Conservation (phyloP, 371 early-diverging fungal species). For the Mucor mucedo region DNA sequence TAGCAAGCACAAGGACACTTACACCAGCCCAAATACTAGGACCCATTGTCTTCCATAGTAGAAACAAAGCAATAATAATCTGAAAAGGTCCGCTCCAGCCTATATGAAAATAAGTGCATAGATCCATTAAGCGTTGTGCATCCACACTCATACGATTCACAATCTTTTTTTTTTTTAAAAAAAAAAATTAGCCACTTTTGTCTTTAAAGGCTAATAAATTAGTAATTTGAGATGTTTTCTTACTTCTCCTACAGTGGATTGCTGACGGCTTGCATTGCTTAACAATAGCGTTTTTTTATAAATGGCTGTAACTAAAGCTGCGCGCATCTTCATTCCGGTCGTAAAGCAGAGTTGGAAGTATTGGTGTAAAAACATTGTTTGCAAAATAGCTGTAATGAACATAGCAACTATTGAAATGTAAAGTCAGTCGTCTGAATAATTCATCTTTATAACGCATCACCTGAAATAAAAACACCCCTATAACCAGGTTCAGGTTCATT, state of each 20-base stretch:
- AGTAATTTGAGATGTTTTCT: background rate
- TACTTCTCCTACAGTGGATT: constrained; percentile 78
- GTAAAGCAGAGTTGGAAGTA: constrained; percentile 84
- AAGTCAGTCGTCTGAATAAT: too few relatives aligned
- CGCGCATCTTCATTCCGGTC: constrained; percentile 82
- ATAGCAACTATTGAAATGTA: constrained; percentile 54
- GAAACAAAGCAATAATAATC: constrained; percentile 76
- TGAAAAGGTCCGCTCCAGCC: constrained; percentile 93
- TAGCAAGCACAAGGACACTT: constrained; percentile 77
- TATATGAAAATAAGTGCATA: constrained; percentile 78
- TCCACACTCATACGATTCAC: constrained; percentile 94
- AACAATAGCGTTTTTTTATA: constrained; percentile 87
- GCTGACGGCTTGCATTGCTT: constrained; percentile 82
- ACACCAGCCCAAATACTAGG: constrained; percentile 90
- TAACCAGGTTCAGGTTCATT: constrained; percentile 61
- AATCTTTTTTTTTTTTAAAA: constrained; percentile 59
- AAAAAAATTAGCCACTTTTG: too few relatives aligned
- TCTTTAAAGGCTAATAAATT: too few relatives aligned
- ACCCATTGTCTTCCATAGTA: constrained; percentile 86
- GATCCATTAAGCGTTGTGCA: constrained; percentile 75
- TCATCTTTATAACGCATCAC: background rate
- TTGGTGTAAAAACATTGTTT: constrained; percentile 89
- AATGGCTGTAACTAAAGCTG: constrained; percentile 85
- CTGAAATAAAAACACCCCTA: constrained; percentile 66
- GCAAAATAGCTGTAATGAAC: constrained; percentile 79